These are phyloP conservation scores for Xanthoceras sorbifolium DNA, from an alignment of 345 rosid species.

Conservation along the genomic window DNA sequence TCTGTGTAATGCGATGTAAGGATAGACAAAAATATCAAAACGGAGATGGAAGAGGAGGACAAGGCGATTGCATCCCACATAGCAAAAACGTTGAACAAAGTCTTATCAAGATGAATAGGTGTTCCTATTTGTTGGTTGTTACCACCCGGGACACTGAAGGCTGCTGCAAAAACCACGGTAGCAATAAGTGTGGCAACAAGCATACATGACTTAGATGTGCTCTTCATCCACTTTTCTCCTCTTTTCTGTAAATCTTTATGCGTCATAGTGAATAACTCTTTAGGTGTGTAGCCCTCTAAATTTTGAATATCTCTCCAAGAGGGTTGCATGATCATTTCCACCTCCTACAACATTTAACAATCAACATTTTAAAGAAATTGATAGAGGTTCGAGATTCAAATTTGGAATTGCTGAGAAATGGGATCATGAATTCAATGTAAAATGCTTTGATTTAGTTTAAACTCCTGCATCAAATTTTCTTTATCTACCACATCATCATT, in stretches of 20 bases:
- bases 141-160: slow-evolving; percentile 8
- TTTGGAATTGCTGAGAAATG: too few relatives aligned
- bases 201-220: slow-evolving; percentile 12
- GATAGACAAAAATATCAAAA: slow-evolving; percentile 9
- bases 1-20: neutral
- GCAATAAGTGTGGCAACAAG: slow-evolving; percentile 22
- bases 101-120: neutral
- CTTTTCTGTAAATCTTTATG: neutral
- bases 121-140: neutral
- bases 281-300: neutral
- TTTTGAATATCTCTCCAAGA: neutral
- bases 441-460: too few relatives aligned
- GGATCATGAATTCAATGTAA: too few relatives aligned
- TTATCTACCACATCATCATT: too few relatives aligned
- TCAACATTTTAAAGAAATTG: too few relatives aligned
- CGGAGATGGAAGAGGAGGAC: neutral
- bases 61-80: neutral
- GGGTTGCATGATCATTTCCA: slow-evolving; percentile 16
- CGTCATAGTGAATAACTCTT: neutral
- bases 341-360: slow-evolving; percentile 9
- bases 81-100: neutral
- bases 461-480: too few relatives aligned
- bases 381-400: too few relatives aligned
- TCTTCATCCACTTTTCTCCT: slow-evolving; percentile 20
- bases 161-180: slow-evolving; percentile 1